Base-by-base conservation (phyloP, 192 early-diverging fungal genomes). In the Backusella australiensis region DNA sequence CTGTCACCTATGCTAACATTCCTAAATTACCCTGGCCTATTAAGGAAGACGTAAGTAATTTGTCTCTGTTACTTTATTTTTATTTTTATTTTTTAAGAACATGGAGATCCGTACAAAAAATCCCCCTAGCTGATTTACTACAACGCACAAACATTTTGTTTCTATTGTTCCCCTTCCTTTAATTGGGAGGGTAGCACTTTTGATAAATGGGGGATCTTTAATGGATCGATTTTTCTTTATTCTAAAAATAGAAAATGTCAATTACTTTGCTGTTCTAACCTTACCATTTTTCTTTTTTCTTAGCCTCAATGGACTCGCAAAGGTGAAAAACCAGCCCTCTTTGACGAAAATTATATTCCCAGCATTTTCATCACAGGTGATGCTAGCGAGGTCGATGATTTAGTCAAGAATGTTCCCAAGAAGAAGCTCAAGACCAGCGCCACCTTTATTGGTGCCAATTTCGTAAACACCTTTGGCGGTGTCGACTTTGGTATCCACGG, bases 321-420 rank as follows among this genome's bases (percentile, higher is more conserved):
- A 34, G 75, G 75, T 26, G 85, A 73, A 15, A 46, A 73, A 21
- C 69, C 77, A 11, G 63, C 68, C 0, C 32, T 82, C 15, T 86
- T 80, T 42, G 85, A 86, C 63, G 53, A 52, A 34, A 86, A 86
- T 69, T 86, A 84, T 78, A 84, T 86, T 39, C 85, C 85, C 26
- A 83, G 81, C 15, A 65, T 84, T 38, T 84, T 84, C 23, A 75
- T 84, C 53, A 79, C 38, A 4, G 81, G 81, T 21, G 63, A 83
- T 63, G 46, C 53, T 3, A 56, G 29, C 12, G 67, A 74, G 12
- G 35, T 86, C 36, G 21, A 81, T 17, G 14, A 74, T 15, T 42
- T 86, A 0, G 44, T 86, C 35, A 34, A 52, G 11, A 83, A 34
- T 17, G 81, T 82, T 1, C 71, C 72, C 42, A 19, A 36, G 3